A percentile compares a stretch with the other conserved stretches of the same genome.
phyloP scores from a whole-genome alignment of 805 yeast species.

The Starmerella floricola region DNA sequence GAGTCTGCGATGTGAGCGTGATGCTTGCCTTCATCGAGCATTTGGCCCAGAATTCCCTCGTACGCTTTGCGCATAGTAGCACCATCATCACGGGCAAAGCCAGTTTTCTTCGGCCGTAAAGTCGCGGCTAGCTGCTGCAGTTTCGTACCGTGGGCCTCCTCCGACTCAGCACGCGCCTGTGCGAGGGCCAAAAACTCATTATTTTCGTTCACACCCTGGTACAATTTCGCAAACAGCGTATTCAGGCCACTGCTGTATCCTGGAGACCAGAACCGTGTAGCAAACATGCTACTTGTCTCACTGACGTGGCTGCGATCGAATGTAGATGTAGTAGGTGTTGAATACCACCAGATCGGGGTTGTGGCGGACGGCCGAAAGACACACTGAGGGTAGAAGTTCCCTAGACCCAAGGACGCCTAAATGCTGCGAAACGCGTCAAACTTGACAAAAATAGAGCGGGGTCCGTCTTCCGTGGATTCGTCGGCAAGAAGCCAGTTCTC shows the following conservation, averaged over 20 bases:
- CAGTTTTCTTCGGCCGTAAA: conserved; percentile 31
- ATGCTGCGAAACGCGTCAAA: too few relatives aligned
- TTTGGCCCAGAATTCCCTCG: conserved; percentile 43
- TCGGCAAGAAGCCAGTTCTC: too few relatives aligned
- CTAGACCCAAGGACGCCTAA: too few relatives aligned
- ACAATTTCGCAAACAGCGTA: conserved; percentile 30
- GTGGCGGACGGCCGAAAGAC: too few relatives aligned
- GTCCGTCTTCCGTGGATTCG: too few relatives aligned
- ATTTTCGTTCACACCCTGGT: conserved; percentile 55
- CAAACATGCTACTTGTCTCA: conserved; percentile 19
- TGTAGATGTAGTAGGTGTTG: too few relatives aligned
- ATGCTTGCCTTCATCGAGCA: conserved; percentile 44
- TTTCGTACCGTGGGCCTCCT: conserved; percentile 49
- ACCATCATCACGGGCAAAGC: conserved; percentile 48
- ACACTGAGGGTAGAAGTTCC: too few relatives aligned
- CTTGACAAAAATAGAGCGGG: too few relatives aligned
- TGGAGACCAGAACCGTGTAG: conserved; percentile 24
- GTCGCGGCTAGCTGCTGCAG: conserved; percentile 34
- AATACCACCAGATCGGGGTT: too few relatives aligned
- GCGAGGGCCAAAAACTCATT: conserved; percentile 55
- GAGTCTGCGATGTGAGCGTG: conserved; percentile 52
- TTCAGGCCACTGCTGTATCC: conserved; percentile 26
- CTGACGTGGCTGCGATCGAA: too few relatives aligned
- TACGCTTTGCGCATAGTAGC: conserved; percentile 53
- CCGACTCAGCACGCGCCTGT: conserved; percentile 60